A percentile compares a stretch with the other conserved stretches of the same genome.
phyloP scores from a whole-genome alignment of 164 flowering plant species.

The Vitis amurensis region DNA sequence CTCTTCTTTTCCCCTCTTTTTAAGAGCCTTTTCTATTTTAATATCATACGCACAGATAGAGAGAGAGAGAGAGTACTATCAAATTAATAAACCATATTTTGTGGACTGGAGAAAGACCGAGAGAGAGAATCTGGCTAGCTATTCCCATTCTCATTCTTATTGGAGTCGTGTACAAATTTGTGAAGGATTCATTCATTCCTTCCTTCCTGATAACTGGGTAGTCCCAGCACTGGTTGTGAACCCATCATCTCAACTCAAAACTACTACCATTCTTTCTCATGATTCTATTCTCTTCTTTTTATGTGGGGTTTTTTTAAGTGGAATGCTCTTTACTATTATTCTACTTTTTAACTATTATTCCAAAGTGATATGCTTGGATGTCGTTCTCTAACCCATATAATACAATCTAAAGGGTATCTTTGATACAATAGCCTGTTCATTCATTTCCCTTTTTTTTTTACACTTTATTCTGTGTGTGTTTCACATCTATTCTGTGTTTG shows the following conservation, averaged over 20 bases:
- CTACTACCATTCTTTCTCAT: slow-evolving; percentile 29
- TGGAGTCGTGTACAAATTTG: not conserved
- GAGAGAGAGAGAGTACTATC: too few relatives aligned
- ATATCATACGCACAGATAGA: not conserved
- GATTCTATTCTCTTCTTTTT: slow-evolving; percentile 48
- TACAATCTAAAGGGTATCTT: not conserved
- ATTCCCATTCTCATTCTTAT: too few relatives aligned
- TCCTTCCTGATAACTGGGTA: not conserved
- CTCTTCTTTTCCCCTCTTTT: slow-evolving; percentile 16
- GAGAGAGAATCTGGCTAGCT: too few relatives aligned
- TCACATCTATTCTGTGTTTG: too few relatives aligned
- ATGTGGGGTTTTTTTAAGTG: slow-evolving; percentile 24
- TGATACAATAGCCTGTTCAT: not conserved
- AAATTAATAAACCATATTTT: too few relatives aligned
- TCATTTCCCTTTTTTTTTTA: not conserved
- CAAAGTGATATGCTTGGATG: slow-evolving; percentile 9
- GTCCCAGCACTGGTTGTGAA: not conserved
- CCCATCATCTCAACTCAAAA: slow-evolving; percentile 4
- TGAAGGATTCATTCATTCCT: not conserved
- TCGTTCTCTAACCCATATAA: not conserved
- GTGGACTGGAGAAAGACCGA: too few relatives aligned
- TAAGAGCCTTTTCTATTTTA: slow-evolving; percentile 13
- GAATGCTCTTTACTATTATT: slow-evolving; percentile 22
- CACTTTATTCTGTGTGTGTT: too few relatives aligned
- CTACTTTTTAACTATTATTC: slow-evolving; percentile 23